phyloP scores from a whole-genome alignment of 805 yeast species.

The Kockiozyma suomiensis region DNA sequence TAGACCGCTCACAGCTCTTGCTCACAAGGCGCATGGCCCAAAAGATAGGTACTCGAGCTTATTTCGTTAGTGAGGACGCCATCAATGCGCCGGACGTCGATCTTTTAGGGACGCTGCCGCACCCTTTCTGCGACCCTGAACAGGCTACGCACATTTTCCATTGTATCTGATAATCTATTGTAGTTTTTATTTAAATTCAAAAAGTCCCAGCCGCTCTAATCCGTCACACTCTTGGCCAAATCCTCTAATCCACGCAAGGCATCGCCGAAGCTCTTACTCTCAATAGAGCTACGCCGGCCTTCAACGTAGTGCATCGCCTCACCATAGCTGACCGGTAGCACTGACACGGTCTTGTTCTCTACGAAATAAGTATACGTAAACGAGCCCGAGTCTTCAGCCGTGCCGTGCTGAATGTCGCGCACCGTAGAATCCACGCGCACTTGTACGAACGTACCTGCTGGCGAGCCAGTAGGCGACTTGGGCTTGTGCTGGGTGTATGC shows the following conservation, averaged over 20 bases:
- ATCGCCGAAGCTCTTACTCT: conserved; percentile 23
- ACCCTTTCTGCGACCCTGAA: too few relatives aligned
- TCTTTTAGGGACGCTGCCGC: too few relatives aligned
- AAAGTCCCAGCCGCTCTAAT: not conserved
- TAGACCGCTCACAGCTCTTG: too few relatives aligned
- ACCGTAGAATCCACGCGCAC: conserved; percentile 85
- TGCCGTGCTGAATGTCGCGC: conserved; percentile 63
- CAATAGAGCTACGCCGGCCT: conserved; percentile 87
- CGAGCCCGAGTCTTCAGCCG: conserved; percentile 74
- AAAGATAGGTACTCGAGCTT: too few relatives aligned
- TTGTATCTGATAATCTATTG: too few relatives aligned
- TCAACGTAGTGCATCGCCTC: conserved; percentile 92
- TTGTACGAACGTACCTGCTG: conserved; percentile 76
- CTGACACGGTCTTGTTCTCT: conserved; percentile 54
- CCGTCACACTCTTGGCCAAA: conserved; percentile 6
- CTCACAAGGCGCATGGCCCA: too few relatives aligned
- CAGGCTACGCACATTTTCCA: too few relatives aligned
- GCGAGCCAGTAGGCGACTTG: conserved; percentile 20
- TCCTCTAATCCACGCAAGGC: conserved; percentile 19
- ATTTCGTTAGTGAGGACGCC: too few relatives aligned
- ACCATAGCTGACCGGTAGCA: conserved; percentile 81
- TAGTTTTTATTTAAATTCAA: too few relatives aligned
- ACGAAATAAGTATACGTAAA: conserved; percentile 89
- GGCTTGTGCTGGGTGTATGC: conserved; percentile 61
- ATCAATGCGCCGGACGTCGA: too few relatives aligned